Evolutionary conservation across 2,329 filamentous ascomycete species (phyloP), one percentile per base, ranked within the genome.

Genomic region (Alternaria dauci): DNA sequence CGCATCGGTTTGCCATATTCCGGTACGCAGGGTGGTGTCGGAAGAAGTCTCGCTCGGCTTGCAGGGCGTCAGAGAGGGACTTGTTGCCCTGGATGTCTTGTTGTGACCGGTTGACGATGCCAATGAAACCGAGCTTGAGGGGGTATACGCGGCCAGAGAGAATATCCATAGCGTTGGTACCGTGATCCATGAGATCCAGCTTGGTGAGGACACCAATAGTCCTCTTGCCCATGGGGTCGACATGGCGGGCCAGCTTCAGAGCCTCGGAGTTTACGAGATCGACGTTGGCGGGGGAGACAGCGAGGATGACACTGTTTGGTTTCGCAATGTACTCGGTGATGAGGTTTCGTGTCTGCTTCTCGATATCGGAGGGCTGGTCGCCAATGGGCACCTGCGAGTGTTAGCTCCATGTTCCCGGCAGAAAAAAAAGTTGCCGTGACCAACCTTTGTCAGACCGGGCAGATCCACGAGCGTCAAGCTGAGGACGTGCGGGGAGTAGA

Each of bases 291-390:
- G 95, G 94, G 12, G 95, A 98, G 25, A 99, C 95, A 32, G 95
- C 95, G 53, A 99, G 87, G 67, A 99, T 90, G 74, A 99, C 97
- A 81, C 94, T 97, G 85, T 99, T 99, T 14, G 95, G 94, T 82
- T 99, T 99, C 59, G 94, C 94, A 75, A 98, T 99, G 78, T 97
- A 99, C 82, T 99, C 95, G 57, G 94, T 91, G 72, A 99, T 98
- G 72, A 99, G 87, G 69, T 93, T 97, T 67, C 94, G 88, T 32
- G 95, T 99, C 82, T 99, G 95, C 81, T 97, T 98, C 84, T 99
- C 95, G 75, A 99, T 99, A 76, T 99, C 95, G 72, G 91, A 89
- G 8, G 95, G 95, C 78, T 99, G 95, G 78, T 99, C 95, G 68
- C 95, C 95, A 78, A 99, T 98, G 30, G 95, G 95, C 60, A 97